phyloP scores from a whole-genome alignment of 306 rosid genomes.

The Prunus kanzakura region DNA sequence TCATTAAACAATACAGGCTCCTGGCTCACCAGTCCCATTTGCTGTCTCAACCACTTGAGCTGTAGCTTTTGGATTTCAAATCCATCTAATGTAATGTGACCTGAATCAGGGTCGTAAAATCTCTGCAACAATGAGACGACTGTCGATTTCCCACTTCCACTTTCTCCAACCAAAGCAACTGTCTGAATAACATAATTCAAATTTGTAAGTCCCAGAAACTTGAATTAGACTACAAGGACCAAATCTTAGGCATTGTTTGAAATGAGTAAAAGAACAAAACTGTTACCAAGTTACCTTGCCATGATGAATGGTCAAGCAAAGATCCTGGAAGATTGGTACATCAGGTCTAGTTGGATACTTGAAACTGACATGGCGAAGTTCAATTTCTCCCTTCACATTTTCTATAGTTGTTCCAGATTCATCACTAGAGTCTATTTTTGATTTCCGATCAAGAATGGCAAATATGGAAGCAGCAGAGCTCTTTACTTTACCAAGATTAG shows the following conservation, averaged over 20 bases:
- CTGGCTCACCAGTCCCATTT: conserved; percentile 72
- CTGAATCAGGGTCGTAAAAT: conserved; percentile 67
- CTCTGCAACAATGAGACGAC: conserved; percentile 54
- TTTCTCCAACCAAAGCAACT: conserved; percentile 67
- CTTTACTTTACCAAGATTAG: conserved; percentile 44
- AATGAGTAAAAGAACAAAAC: neutral
- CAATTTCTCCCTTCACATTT: conserved; percentile 37
- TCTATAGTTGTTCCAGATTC: conserved; percentile 33
- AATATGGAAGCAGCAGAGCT: conserved; percentile 39
- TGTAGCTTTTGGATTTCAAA: conserved; percentile 43
- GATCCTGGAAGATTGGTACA: conserved; percentile 38
- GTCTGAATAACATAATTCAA: conserved; percentile 31
- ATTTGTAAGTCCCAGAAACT: neutral
- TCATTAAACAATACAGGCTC: conserved; percentile 62
- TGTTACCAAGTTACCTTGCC: conserved; percentile 38
- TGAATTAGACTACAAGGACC: neutral
- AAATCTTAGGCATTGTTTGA: neutral
- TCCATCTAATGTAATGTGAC: conserved; percentile 58
- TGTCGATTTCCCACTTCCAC: conserved; percentile 78
- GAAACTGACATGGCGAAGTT: conserved; percentile 39
- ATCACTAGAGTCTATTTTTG: conserved; percentile 37
- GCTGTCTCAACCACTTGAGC: conserved; percentile 59
- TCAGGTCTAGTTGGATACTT: conserved; percentile 40
- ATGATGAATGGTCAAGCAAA: conserved; percentile 33
- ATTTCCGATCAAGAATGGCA: conserved; percentile 35